Evolutionary conservation across 2,329 filamentous ascomycete species (phyloP).

Genomic region (Arthrobotrys entomopaga): DNA sequence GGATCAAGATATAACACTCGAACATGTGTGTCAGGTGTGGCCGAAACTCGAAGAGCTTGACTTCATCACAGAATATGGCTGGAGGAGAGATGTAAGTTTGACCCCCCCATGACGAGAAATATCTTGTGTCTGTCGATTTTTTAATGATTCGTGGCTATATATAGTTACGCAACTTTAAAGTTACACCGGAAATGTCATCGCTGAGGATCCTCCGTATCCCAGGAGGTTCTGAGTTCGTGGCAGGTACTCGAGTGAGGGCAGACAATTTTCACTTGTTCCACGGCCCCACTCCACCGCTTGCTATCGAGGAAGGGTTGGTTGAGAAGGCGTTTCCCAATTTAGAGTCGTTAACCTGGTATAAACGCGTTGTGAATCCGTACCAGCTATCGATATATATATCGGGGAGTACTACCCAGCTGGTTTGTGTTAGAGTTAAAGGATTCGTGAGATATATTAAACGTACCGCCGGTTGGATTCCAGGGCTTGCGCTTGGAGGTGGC

Average conservation of each 20-base stretch:
- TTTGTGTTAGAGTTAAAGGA: no score
- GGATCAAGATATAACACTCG: constrained; percentile 23
- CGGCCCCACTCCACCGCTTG: neutral
- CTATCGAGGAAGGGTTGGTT: neutral
- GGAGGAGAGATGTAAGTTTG: constrained; percentile 25
- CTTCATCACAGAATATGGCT: constrained; percentile 18
- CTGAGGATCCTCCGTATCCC: constrained; percentile 3
- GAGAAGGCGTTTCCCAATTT: neutral
- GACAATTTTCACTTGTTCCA: neutral
- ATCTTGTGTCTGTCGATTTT: neutral
- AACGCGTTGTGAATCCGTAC: neutral
- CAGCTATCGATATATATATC: no score
- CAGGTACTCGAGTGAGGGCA: neutral
- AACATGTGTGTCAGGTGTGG: constrained; percentile 9
- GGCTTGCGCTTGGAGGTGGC: no score
- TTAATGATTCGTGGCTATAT: neutral
- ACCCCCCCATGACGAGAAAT: neutral
- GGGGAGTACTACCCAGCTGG: no score
- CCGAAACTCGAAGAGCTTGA: constrained; percentile 31
- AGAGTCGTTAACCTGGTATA: constrained; percentile 1
- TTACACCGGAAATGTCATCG: neutral
- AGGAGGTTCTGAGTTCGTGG: neutral
- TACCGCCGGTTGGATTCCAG: no score
- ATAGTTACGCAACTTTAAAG: neutral
- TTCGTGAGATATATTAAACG: no score